Evolutionary conservation across 108 stramenopile genomes (phyloP).

Genomic region (Nitzschia sp.): DNA sequence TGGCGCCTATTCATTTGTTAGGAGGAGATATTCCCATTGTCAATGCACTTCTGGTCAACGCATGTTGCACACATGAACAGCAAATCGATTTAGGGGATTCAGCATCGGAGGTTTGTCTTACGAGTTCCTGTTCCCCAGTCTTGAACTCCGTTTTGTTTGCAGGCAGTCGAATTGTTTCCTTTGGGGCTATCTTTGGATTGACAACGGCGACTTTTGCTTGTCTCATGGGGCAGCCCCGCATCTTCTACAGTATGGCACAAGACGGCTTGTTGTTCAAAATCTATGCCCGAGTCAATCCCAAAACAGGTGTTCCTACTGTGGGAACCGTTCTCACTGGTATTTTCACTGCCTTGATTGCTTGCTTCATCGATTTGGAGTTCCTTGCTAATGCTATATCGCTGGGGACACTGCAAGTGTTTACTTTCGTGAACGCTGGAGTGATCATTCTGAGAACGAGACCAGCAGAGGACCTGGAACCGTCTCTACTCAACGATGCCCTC

Average conservation of each 20-base stretch:
- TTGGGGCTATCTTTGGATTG: constrained; percentile 61
- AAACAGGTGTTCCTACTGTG: constrained; percentile 46
- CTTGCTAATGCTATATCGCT: constrained; percentile 55
- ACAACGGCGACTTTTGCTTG: constrained; percentile 63
- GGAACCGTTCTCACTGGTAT: constrained; percentile 58
- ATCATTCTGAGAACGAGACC: constrained; percentile 45
- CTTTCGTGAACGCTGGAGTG: constrained; percentile 66
- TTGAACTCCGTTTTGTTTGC: constrained; percentile 26
- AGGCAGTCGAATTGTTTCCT: constrained; percentile 43
- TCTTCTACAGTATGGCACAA: constrained; percentile 63
- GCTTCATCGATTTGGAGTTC: constrained; percentile 52
- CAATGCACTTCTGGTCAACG: constrained; percentile 54
- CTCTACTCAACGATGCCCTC: no score
- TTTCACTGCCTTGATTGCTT: constrained; percentile 47
- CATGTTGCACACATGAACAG: constrained; percentile 44
- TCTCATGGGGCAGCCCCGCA: constrained; percentile 62
- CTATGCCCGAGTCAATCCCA: constrained; percentile 39
- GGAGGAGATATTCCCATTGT: constrained; percentile 49
- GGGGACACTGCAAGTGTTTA: constrained; percentile 60
- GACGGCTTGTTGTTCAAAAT: constrained; percentile 62
- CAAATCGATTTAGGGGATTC: constrained; percentile 15
- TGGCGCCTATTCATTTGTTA: constrained; percentile 47
- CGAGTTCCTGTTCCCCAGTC: constrained; percentile 33
- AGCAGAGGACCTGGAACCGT: background rate
- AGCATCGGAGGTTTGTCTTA: constrained; percentile 33